Evolutionary conservation across 352 stramenopile genomes (phyloP), one percentile per base, ranked within the genome.

Genomic region (Stramenopiles sp.): DNA sequence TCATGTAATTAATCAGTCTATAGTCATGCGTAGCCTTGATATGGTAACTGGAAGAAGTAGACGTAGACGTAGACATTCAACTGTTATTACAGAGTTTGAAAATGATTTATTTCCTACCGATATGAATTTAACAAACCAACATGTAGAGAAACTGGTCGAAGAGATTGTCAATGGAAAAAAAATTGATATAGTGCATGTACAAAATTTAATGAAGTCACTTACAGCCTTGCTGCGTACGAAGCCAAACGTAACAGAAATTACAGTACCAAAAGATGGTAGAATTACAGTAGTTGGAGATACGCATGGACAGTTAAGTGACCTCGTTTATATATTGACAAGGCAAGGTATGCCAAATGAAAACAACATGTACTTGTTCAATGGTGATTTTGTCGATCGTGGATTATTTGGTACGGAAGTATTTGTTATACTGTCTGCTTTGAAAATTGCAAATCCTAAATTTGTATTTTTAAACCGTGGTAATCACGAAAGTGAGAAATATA

Each of bases 301-400:
- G 4, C 65, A 76, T 20, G 65, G 65, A 13, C 65, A 76, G 13
- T 7, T 76, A 31, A 76, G 65, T 13, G 65, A 76, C 13, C 30
- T 76, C 7, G 31, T 76, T 13, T 33, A 76, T 20, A 76, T 76
- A 13, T 76, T 76, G 13, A 76, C 4, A 76, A 31, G 65, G 7
- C 65, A 76, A 76, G 65, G 65, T 13, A 31, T 76, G 65, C 65
- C 65, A 13, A 33, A 31, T 13, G 13, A 13, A 13, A 76, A 31
- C 31, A 76, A 76, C 31, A 4, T 76, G 65, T 76, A 76, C 31
- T 76, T 76, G 65, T 76, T 31, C 30, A 76, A 76, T 76, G 65
- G 65, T 7, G 65, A 76, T 20, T 76, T 76, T 76, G 65, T 76
- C 4, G 65, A 76, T 20, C 30, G 65, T 31, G 65, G 65, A 33